These are phyloP conservation scores for Luvunga scandens DNA, from an alignment of 345 rosid genomes.

Conservation along the genomic window DNA sequence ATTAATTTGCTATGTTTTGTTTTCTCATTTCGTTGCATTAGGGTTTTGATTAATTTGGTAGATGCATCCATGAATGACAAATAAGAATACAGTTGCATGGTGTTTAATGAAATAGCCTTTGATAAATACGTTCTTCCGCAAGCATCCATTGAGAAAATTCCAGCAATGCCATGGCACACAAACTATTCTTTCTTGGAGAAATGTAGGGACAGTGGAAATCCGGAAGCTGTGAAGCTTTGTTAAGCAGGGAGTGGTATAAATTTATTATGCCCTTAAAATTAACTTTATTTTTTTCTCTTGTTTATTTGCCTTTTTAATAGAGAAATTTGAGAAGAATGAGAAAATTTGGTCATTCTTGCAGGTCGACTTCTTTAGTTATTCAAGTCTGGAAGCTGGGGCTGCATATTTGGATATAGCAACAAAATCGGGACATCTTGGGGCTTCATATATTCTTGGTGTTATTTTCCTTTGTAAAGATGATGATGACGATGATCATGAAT, in stretches of 20 bases:
- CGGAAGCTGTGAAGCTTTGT: constrained; percentile 26
- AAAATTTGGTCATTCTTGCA: neutral
- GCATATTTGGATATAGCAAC: constrained; percentile 6
- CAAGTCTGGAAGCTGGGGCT: neutral
- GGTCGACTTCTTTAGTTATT: constrained; percentile 11
- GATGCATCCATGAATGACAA: too few species aligned
- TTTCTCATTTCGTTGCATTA: too few species aligned
- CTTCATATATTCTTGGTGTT: constrained; percentile 16
- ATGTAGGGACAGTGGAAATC: constrained; percentile 19
- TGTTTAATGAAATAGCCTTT: neutral
- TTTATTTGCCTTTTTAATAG: too few species aligned
- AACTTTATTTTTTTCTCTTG: too few species aligned
- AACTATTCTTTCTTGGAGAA: neutral
- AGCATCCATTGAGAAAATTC: constrained; percentile 11
- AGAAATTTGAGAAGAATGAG: too few species aligned
- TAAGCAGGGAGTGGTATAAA: constrained; percentile 20
- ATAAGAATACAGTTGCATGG: constrained; percentile 13
- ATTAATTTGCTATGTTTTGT: too few species aligned
- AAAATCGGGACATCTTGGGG: constrained; percentile 7
- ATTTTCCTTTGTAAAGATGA: neutral
- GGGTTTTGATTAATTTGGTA: too few species aligned
- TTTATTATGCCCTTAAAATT: neutral
- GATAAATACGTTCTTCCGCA: constrained; percentile 7
- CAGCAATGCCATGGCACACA: neutral
- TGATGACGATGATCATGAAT: neutral